These are phyloP conservation scores for Penicillium daleae DNA, from an alignment of 495 filamentous ascomycete genomes.

Conservation along the genomic window DNA sequence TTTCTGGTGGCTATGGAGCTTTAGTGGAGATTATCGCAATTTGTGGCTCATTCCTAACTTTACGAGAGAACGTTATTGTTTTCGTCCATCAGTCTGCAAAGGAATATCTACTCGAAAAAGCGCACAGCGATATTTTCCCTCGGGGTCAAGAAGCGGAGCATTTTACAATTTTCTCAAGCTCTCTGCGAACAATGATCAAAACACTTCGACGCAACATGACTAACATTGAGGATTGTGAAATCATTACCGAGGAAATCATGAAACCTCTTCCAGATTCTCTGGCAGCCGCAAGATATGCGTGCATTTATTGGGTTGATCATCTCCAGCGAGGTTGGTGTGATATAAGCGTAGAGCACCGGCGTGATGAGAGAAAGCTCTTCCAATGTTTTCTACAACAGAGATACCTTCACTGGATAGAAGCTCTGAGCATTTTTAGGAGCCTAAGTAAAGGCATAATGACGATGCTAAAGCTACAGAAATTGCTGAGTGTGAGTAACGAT, in stretches of 20 bases:
- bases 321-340: conserved; percentile 9
- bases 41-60: conserved; percentile 26
- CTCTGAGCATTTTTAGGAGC: conserved; percentile 32
- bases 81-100: conserved; percentile 52
- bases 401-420: conserved; percentile 45
- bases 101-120: conserved; percentile 34
- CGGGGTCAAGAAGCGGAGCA: conserved; percentile 23
- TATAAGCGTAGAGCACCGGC: background rate
- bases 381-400: conserved; percentile 29
- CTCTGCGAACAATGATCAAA: conserved; percentile 24
- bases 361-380: conserved; percentile 16
- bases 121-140: conserved; percentile 23
- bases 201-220: conserved; percentile 29
- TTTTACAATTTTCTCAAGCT: conserved; percentile 33
- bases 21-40: conserved; percentile 18
- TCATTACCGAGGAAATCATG: background rate
- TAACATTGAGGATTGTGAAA: conserved; percentile 14
- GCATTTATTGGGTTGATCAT: conserved; percentile 47
- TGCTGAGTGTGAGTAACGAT: conserved; percentile 25
- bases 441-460: conserved; percentile 27
- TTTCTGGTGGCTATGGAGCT: background rate
- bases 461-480: conserved; percentile 16
- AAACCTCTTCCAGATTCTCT: conserved; percentile 28
- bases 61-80: conserved; percentile 32
- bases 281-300: conserved; percentile 32